phyloP scores from a whole-genome alignment of 2,329 filamentous ascomycete species.

The Cercospora sojina region DNA sequence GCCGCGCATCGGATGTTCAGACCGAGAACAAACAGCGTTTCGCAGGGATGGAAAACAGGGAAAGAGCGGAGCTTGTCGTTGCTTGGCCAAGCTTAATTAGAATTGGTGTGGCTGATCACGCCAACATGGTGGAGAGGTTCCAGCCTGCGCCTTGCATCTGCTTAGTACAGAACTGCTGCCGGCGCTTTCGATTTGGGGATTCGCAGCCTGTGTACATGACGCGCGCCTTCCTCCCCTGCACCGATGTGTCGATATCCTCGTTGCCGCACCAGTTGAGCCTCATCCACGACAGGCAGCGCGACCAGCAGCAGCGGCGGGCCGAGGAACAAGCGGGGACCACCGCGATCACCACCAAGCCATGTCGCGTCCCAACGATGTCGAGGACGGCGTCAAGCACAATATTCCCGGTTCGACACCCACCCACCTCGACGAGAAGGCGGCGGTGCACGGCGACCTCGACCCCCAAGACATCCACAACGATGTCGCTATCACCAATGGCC shows the following conservation, averaged over 20 bases:
- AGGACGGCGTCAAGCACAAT: slow-evolving; percentile 5
- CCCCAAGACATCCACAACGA: slow-evolving; percentile 5
- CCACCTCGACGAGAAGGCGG: slow-evolving; percentile 8
- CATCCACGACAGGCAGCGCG: not conserved
- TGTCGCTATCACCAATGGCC: slow-evolving; percentile 13
- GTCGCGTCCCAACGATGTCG: not conserved
- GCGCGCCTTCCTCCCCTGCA: not conserved
- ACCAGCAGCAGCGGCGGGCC: not conserved
- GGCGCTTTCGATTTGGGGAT: not conserved
- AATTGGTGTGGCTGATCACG: slow-evolving; percentile 8
- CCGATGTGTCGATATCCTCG: not conserved
- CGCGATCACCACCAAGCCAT: not conserved
- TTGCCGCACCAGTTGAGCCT: not conserved
- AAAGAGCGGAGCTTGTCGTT: slow-evolving; percentile 6
- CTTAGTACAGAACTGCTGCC: not conserved
- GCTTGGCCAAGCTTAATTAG: slow-evolving; percentile 11
- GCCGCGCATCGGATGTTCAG: not conserved
- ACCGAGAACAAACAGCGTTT: not conserved
- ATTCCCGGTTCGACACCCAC: slow-evolving; percentile 1
- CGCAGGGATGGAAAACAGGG: slow-evolving; percentile 8
- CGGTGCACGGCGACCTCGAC: slow-evolving; percentile 1
- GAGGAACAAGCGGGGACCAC: not conserved
- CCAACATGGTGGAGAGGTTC: not conserved
- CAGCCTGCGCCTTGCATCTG: slow-evolving; percentile 1
- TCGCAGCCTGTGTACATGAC: not conserved